Conservation (phyloP, 208 protist species). For the Leishmania gerbilli region DNA sequence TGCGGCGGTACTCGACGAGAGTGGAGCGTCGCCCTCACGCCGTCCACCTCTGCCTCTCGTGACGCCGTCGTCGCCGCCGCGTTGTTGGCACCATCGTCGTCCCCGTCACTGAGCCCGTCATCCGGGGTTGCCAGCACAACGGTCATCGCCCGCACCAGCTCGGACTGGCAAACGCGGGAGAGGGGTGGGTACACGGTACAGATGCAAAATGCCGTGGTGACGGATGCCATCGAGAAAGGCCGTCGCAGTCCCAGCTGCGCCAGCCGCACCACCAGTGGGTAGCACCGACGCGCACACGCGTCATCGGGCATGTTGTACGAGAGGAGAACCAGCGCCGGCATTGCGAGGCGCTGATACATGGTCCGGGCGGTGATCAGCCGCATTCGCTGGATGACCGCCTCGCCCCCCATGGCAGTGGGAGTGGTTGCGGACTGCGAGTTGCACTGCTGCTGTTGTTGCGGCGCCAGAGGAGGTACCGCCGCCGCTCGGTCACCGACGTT, state of each 20-base stretch:
- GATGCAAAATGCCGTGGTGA: slow-evolving; percentile 46
- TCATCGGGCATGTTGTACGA: slow-evolving; percentile 59
- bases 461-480: background rate
- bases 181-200: slow-evolving; percentile 55
- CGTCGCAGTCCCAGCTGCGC: slow-evolving; percentile 44
- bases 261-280: slow-evolving; percentile 40
- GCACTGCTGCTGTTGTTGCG: background rate
- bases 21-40: background rate
- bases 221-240: slow-evolving; percentile 53
- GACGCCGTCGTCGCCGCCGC: background rate
- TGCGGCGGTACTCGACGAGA: background rate
- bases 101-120: background rate
- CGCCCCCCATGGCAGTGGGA: background rate
- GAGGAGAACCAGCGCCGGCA: slow-evolving; percentile 61
- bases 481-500: background rate
- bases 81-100: background rate
- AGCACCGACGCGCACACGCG: slow-evolving; percentile 29
- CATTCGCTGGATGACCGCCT: slow-evolving; percentile 12
- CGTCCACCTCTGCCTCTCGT: background rate
- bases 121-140: slow-evolving; percentile 46
- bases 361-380: slow-evolving; percentile 24
- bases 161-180: slow-evolving; percentile 33
- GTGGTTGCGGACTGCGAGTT: background rate
- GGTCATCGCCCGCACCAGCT: slow-evolving; percentile 48
- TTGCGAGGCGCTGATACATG: slow-evolving; percentile 46